phyloP scores from a whole-genome alignment of 306 rosid species.

The Acacia confusa region DNA sequence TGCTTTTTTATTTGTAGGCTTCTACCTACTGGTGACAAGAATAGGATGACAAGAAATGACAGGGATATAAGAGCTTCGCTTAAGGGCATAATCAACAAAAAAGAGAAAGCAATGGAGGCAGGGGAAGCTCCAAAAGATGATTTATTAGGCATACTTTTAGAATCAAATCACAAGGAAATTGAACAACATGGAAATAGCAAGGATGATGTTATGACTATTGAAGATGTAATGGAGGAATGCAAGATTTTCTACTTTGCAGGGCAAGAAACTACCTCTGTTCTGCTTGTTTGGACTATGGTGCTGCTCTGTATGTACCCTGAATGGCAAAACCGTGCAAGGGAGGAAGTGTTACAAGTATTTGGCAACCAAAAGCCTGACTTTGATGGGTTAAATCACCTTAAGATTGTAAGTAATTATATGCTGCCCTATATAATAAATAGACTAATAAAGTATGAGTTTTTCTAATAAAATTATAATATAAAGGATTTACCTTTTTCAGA shows the following conservation, averaged over 20 bases:
- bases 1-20: slow-evolving; percentile 28
- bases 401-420: slow-evolving; percentile 44
- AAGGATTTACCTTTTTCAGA: no score
- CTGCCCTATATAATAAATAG: neutral
- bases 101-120: slow-evolving; percentile 29
- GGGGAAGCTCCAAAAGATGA: slow-evolving; percentile 39
- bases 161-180: slow-evolving; percentile 47
- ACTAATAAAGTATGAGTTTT: no score
- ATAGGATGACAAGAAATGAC: slow-evolving; percentile 33
- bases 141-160: slow-evolving; percentile 45
- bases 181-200: slow-evolving; percentile 40
- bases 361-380: slow-evolving; percentile 42
- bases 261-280: slow-evolving; percentile 53
- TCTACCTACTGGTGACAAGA: slow-evolving; percentile 30
- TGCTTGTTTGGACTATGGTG: slow-evolving; percentile 59
- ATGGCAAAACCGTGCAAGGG: slow-evolving; percentile 64
- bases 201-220: slow-evolving; percentile 41
- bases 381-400: slow-evolving; percentile 52
- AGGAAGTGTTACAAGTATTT: slow-evolving; percentile 49
- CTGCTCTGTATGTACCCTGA: slow-evolving; percentile 35
- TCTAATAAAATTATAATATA: no score
- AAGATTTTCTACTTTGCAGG: slow-evolving; percentile 55
- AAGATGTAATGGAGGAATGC: slow-evolving; percentile 56
- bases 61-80: slow-evolving; percentile 28
- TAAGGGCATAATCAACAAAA: slow-evolving; percentile 30